Evolutionary conservation across 306 rosid genomes (phyloP).

Genomic region (Ochetophila trinervis): DNA sequence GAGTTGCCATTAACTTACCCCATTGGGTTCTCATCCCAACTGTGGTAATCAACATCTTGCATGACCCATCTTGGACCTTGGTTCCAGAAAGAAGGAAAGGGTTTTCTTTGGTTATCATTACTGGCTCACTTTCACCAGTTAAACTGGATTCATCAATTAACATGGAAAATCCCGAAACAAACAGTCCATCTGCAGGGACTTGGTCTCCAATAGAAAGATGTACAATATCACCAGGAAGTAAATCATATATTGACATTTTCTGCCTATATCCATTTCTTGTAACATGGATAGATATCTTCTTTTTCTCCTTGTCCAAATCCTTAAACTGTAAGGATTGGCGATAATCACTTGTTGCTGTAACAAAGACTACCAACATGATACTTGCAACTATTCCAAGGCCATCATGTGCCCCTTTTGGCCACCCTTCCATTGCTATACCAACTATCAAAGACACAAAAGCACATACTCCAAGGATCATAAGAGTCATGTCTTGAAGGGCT

Average conservation of each 20-base stretch:
- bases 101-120: constrained; percentile 57
- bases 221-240: constrained; percentile 93
- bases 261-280: constrained; percentile 86
- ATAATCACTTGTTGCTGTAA: constrained; percentile 93
- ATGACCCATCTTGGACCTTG: constrained; percentile 90
- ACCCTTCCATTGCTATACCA: constrained; percentile 84
- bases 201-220: constrained; percentile 88
- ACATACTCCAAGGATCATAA: constrained; percentile 87
- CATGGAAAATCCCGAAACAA: constrained; percentile 82
- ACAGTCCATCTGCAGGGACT: constrained; percentile 92
- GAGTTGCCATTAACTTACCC: constrained; percentile 98
- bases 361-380: constrained; percentile 85
- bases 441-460: constrained; percentile 80
- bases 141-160: constrained; percentile 87
- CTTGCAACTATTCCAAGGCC: constrained; percentile 97
- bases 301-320: constrained; percentile 96
- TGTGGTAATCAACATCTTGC: constrained; percentile 86
- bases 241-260: constrained; percentile 85
- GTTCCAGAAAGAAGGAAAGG: constrained; percentile 96
- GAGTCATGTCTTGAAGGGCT: constrained; percentile 98
- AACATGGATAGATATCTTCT: constrained; percentile 84
- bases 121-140: constrained; percentile 96
- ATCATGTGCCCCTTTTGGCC: constrained; percentile 95
- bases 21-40: constrained; percentile 99
- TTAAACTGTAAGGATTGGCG: constrained; percentile 89